Conservation (phyloP, 257 asterid species). For the Solanum lycopersicoides region DNA sequence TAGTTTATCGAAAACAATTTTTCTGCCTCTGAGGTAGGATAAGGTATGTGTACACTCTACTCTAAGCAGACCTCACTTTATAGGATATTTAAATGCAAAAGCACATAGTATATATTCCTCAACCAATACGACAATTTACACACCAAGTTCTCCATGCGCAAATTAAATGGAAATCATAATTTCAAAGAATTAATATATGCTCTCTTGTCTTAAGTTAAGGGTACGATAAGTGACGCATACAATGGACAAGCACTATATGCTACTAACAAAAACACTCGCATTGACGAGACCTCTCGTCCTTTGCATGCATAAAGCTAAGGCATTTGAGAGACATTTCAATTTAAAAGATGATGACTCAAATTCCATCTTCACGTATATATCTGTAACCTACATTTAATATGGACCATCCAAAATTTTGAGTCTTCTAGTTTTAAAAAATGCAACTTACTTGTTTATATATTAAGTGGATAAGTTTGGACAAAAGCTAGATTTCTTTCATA, state of each 20-base stretch:
- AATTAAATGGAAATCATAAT: not conserved
- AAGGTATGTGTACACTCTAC: not conserved
- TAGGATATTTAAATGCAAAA: too few species aligned
- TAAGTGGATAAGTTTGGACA: not conserved
- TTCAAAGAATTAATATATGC: not conserved
- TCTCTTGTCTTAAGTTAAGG: not conserved
- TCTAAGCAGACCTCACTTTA: too few species aligned
- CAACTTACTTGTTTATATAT: not conserved
- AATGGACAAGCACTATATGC: not conserved
- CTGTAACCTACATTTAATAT: not conserved
- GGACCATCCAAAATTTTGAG: not conserved
- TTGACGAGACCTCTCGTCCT: conserved; percentile 1
- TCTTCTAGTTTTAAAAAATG: not conserved
- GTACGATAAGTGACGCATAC: not conserved
- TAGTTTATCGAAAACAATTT: not conserved
- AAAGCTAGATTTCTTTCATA: not conserved
- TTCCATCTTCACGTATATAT: not conserved
- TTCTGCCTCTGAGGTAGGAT: not conserved
- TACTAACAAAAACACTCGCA: not conserved
- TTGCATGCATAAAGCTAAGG: conserved; percentile 13
- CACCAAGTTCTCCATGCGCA: not conserved
- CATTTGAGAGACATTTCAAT: not conserved
- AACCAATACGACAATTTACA: not conserved
- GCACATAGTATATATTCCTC: not conserved
- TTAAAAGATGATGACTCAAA: not conserved